Base-by-base conservation (phyloP, 2,329 filamentous ascomycete genomes). In the Chrysoporthe puriensis region DNA sequence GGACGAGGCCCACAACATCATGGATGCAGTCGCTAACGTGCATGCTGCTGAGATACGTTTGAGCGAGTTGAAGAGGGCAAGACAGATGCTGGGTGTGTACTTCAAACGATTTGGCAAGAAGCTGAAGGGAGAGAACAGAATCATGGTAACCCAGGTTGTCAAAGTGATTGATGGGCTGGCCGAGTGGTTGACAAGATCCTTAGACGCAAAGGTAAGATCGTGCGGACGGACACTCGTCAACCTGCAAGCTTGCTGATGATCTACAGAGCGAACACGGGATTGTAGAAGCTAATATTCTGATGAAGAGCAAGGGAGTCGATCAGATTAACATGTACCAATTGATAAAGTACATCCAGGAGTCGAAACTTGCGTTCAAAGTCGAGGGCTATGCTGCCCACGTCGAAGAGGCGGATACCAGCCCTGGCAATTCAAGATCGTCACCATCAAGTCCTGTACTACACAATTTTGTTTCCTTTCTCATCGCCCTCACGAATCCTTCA, bases 1-100 rank as follows among this genome's bases (percentile, higher is more conserved):
- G 60, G 96, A 99, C 73, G 96, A 99, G 81, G 96, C 96, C 0
- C 96, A 99, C 77, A 99, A 99, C 75, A 87, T 99, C 63, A 97
- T 97, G 91, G 94, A 97, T 77, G 94, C 95, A 0, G 93, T 99
- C 58, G 88, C 93, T 18, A 91, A 90, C 58, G 96, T 97, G 44
- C 90, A 97, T 76, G 94, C 94, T 0, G 88, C 93, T 0, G 88
- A 91, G 46, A 85, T 98, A 26, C 88, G 87, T 2, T 81, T 97
- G 4, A 81, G 82, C 36, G 94, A 97, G 70, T 81, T 98, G 21
- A 87, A 87, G 62, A 85, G 86, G 68, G 92, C 91, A 2, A 86
- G 92, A 64, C 84, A 85, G 61, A 94, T 97, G 79, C 83, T 99
- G 1, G 90, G 90, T 0, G 83, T 89, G 0, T 99, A 99, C 73